Evolutionary conservation across 352 stramenopile species (phyloP).

Genomic region (Phytophthora niederhauseri): DNA sequence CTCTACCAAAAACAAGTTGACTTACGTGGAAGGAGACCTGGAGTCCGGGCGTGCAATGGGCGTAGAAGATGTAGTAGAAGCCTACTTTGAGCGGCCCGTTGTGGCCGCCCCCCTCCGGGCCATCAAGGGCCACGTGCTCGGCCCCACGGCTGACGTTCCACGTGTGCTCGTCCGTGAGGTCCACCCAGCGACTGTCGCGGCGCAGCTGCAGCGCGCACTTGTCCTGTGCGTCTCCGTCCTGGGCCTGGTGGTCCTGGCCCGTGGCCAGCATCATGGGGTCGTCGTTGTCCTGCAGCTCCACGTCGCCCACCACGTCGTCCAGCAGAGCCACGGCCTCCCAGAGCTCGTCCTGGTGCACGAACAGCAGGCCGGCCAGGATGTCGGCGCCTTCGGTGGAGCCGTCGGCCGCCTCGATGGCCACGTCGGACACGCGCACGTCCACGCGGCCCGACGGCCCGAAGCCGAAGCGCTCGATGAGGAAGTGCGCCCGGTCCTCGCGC

Average conservation of each 20-base stretch:
- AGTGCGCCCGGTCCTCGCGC: conserved; percentile 74
- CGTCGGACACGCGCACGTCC: conserved; percentile 71
- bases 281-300: conserved; percentile 26
- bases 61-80: conserved; percentile 92
- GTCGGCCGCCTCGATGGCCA: conserved; percentile 28
- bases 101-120: conserved; percentile 17
- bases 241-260: background rate
- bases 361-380: conserved; percentile 56
- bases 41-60: conserved; percentile 73
- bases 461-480: conserved; percentile 92
- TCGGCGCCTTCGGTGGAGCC: background rate
- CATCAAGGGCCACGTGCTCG: conserved; percentile 15
- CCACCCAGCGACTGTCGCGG: conserved; percentile 58
- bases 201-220: conserved; percentile 57
- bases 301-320: conserved; percentile 35
- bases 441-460: conserved; percentile 72
- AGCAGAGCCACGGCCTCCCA: conserved; percentile 61
- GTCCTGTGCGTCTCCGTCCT: background rate
- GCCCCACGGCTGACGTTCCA: conserved; percentile 62
- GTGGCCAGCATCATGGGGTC: background rate
- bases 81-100: conserved; percentile 45
- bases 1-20: background rate
- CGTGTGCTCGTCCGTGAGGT: conserved; percentile 58
- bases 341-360: conserved; percentile 68
- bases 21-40: conserved; percentile 89